Percentiles rank a stretch among this genome's conserved stretches.
These are phyloP conservation scores for Porcisia hertigi DNA, from an alignment of 208 protist genomes.

Conservation along the genomic window DNA sequence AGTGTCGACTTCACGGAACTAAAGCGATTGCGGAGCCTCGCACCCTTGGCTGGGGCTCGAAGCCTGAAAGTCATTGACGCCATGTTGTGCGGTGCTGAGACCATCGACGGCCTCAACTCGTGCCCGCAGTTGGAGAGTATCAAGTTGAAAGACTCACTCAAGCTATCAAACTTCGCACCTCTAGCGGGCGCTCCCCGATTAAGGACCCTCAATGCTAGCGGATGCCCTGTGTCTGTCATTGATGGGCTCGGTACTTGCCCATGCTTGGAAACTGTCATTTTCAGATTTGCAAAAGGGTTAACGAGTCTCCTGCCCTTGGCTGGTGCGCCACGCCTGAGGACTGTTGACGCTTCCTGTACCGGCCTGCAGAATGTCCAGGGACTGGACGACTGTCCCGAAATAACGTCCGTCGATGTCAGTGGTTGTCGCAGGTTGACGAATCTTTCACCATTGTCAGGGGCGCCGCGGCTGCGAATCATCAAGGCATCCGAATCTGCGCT, in stretches of 20 bases:
- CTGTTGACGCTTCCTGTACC: background rate
- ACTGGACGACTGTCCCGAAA: background rate
- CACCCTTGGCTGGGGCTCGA: background rate
- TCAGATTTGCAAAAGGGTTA: background rate
- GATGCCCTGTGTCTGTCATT: background rate
- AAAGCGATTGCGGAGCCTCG: background rate
- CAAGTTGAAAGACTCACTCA: background rate
- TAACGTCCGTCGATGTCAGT: background rate
- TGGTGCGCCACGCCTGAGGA: background rate
- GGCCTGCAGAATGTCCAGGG: background rate
- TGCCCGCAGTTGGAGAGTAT: background rate
- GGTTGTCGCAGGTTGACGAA: background rate
- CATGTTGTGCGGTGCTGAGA: background rate
- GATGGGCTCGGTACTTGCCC: constrained; percentile 10
- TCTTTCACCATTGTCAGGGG: background rate
- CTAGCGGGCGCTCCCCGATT: background rate
- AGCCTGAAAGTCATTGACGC: background rate
- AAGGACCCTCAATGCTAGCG: background rate
- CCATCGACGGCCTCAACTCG: background rate
- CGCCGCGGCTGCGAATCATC: background rate
- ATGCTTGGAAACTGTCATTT: background rate
- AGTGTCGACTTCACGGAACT: background rate
- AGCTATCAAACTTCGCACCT: background rate
- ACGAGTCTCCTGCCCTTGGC: background rate
- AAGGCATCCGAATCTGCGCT: background rate